Conservation (phyloP, 441 rosid genomes). For the Erodium moschatum region DNA sequence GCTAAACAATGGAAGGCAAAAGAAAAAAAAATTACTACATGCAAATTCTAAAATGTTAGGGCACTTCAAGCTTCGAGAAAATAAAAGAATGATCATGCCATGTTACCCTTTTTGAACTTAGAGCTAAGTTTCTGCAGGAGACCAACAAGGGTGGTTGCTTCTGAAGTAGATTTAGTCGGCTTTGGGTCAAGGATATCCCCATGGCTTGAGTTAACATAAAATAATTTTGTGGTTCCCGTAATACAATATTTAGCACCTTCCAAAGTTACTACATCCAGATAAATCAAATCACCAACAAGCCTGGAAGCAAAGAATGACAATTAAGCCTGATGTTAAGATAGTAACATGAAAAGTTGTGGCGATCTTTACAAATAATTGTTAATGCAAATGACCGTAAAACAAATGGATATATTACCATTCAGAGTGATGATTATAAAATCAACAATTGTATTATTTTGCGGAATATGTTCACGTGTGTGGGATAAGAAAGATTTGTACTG, state of each 20-base stretch:
- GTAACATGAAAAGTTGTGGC: not conserved
- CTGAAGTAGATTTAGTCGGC: slow-evolving; percentile 63
- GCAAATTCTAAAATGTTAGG: not conserved
- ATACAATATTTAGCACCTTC: slow-evolving; percentile 79
- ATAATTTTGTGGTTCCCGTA: slow-evolving; percentile 75
- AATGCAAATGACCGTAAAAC: not conserved
- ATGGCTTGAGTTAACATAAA: slow-evolving; percentile 84
- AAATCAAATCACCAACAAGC: slow-evolving; percentile 92
- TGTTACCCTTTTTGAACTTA: slow-evolving; percentile 78
- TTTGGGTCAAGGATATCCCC: slow-evolving; percentile 72
- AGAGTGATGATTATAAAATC: not conserved
- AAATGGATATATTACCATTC: not conserved
- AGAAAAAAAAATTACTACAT: slow-evolving; percentile 12
- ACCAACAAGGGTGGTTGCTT: slow-evolving; percentile 85
- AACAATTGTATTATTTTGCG: not conserved
- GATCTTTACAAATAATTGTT: not conserved
- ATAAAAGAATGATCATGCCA: not conserved
- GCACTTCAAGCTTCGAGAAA: slow-evolving; percentile 7
- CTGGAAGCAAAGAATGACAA: slow-evolving; percentile 28
- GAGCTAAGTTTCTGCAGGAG: slow-evolving; percentile 87
- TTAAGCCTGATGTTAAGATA: not conserved
- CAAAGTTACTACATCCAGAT: slow-evolving; percentile 76
- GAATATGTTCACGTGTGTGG: not conserved
- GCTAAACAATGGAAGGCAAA: slow-evolving; percentile 39
- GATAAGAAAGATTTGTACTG: not conserved